These are phyloP conservation scores for Pyrenopolyporus hunteri DNA, from an alignment of 495 filamentous ascomycete species.

Conservation along the genomic window DNA sequence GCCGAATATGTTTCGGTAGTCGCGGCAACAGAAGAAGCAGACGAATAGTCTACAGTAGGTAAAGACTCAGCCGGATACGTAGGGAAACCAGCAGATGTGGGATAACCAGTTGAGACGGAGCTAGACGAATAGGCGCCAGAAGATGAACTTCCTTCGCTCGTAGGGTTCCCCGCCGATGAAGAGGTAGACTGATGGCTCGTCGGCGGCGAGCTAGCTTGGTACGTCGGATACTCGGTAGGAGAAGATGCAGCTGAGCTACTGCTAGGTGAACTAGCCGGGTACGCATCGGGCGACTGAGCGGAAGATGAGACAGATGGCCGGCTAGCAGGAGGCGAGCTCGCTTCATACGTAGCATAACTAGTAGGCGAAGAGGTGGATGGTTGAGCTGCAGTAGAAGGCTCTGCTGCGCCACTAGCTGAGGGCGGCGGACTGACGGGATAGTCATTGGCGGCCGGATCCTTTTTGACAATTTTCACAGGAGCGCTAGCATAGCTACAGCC, in stretches of 20 bases:
- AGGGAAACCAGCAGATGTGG: constrained; percentile 4
- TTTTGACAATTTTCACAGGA: constrained; percentile 15
- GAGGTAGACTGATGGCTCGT: constrained; percentile 3
- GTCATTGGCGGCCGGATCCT: constrained; percentile 1
- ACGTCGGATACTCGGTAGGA: constrained; percentile 14
- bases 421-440: constrained; percentile 14
- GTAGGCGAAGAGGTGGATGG: too few relatives aligned
- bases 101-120: not conserved
- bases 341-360: constrained; percentile 13
- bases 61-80: constrained; percentile 8
- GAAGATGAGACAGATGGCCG: not conserved
- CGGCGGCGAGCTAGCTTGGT: constrained; percentile 10
- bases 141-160: not conserved
- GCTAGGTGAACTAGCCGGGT: constrained; percentile 12
- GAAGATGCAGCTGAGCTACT: constrained; percentile 11
- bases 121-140: constrained; percentile 5
- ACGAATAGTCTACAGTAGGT: not conserved
- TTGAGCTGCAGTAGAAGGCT: constrained; percentile 7
- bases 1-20: constrained; percentile 11
- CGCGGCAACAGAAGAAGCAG: constrained; percentile 11
- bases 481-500: constrained; percentile 25
- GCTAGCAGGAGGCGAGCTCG: constrained; percentile 1
- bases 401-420: constrained; percentile 1
- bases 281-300: constrained; percentile 1
- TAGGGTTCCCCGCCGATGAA: constrained; percentile 3